Conservation (phyloP, 2,329 filamentous ascomycete species). For the Chaetomium globosum region DNA sequence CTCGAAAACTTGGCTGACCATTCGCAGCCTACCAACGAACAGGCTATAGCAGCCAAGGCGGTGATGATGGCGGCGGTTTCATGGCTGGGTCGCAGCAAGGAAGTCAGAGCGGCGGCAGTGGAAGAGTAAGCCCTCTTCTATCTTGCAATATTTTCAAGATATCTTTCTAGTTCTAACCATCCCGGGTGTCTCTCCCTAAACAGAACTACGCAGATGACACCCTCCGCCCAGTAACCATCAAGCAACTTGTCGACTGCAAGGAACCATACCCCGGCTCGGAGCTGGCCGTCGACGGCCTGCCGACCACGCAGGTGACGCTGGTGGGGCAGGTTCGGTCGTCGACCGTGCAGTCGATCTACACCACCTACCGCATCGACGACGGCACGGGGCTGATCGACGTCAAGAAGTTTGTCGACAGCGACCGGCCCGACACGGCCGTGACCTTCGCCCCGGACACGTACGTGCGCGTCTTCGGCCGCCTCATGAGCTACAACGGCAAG, state of each 20-base stretch:
- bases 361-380: constrained; percentile 91
- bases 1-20: constrained; percentile 7
- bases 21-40: constrained; percentile 50
- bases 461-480: constrained; percentile 80
- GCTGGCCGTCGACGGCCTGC: constrained; percentile 78
- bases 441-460: constrained; percentile 71
- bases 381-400: constrained; percentile 91
- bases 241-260: constrained; percentile 84
- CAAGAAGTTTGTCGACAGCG: constrained; percentile 79
- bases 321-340: constrained; percentile 89
- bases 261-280: constrained; percentile 72
- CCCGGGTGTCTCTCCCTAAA: neutral
- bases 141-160: neutral
- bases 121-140: constrained; percentile 44
- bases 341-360: constrained; percentile 83
- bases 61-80: constrained; percentile 65
- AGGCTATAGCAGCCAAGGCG: constrained; percentile 58
- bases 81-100: constrained; percentile 63
- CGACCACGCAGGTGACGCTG: constrained; percentile 77
- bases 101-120: constrained; percentile 51
- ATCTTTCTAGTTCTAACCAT: neutral
- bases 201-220: constrained; percentile 76
- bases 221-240: constrained; percentile 90
- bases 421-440: constrained; percentile 53
- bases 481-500: constrained; percentile 84